phyloP scores from a whole-genome alignment of 345 rosid genomes.

The Reutealis trisperma region DNA sequence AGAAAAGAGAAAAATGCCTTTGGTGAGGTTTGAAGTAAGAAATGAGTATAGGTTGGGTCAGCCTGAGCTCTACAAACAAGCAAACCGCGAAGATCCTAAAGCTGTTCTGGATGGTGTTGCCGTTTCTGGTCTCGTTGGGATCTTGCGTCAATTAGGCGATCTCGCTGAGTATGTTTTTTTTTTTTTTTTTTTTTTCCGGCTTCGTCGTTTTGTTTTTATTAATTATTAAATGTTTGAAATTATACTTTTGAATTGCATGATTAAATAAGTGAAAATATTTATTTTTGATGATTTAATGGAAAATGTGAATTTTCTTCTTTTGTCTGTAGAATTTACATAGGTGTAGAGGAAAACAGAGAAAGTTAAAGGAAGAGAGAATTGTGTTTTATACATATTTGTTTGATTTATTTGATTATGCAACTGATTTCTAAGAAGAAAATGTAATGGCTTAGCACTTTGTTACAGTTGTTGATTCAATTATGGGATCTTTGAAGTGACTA shows the following conservation, averaged over 20 bases:
- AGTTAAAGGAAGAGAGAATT: neutral
- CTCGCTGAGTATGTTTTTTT: constrained; percentile 77
- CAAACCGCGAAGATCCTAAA: constrained; percentile 74
- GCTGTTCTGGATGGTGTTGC: constrained; percentile 75
- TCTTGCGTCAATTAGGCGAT: constrained; percentile 98
- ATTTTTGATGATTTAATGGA: neutral
- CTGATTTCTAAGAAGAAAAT: neutral
- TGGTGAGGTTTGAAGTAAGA: constrained; percentile 66
- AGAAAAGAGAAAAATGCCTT: constrained; percentile 50
- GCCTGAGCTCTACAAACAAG: constrained; percentile 54
- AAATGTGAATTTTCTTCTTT: neutral
- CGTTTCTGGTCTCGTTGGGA: constrained; percentile 82
- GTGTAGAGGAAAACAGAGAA: neutral
- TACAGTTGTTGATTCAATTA: neutral
- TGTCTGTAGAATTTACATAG: neutral
- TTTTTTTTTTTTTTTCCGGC: neutral
- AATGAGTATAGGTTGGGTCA: constrained; percentile 65
- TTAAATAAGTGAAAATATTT: neutral
- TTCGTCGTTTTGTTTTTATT: neutral
- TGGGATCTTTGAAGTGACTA: neutral
- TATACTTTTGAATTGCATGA: neutral
- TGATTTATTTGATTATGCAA: neutral
- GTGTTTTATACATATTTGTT: neutral
- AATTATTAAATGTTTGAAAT: neutral
- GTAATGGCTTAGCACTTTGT: neutral